phyloP scores from a whole-genome alignment of 768 basidiomycete species.

The Serendipita vermifera region DNA sequence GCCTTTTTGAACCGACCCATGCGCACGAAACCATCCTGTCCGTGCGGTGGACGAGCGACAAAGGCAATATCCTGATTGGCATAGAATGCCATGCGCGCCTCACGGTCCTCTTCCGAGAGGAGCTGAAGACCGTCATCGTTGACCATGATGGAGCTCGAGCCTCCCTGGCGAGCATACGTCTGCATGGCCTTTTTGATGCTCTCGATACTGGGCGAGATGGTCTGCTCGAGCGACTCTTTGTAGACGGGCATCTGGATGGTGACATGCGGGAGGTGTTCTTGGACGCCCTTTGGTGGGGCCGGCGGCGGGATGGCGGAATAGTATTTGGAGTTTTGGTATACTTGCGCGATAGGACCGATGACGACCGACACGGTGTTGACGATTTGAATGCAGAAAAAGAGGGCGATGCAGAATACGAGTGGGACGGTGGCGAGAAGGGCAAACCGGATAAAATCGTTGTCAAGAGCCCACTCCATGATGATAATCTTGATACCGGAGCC shows the following conservation, averaged over 20 bases:
- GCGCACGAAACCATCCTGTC: conserved; percentile 57
- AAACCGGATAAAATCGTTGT: conserved; percentile 50
- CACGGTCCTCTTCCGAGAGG: conserved; percentile 45
- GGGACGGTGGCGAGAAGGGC: conserved; percentile 52
- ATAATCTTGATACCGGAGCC: conserved; percentile 45
- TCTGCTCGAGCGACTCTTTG: conserved; percentile 70
- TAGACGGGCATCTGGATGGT: conserved; percentile 81
- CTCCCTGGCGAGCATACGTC: conserved; percentile 85
- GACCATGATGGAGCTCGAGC: conserved; percentile 63
- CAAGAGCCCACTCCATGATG: conserved; percentile 55
- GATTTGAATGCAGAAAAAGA: conserved; percentile 65
- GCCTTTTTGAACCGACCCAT: conserved; percentile 92
- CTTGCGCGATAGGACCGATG: conserved; percentile 74
- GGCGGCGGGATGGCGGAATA: conserved; percentile 56
- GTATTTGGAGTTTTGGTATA: conserved; percentile 70
- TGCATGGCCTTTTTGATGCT: conserved; percentile 79
- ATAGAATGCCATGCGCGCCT: conserved; percentile 61
- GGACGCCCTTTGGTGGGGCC: conserved; percentile 46
- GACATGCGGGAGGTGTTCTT: conserved; percentile 54
- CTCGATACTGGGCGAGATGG: conserved; percentile 61
- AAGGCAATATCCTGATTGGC: conserved; percentile 64
- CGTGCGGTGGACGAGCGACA: conserved; percentile 69
- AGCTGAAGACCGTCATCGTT: conserved; percentile 77
- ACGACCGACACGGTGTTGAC: conserved; percentile 50
- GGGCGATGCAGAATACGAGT: conserved; percentile 59